phyloP scores from a whole-genome alignment of 768 basidiomycete genomes.

The Lactarius hengduanensis region DNA sequence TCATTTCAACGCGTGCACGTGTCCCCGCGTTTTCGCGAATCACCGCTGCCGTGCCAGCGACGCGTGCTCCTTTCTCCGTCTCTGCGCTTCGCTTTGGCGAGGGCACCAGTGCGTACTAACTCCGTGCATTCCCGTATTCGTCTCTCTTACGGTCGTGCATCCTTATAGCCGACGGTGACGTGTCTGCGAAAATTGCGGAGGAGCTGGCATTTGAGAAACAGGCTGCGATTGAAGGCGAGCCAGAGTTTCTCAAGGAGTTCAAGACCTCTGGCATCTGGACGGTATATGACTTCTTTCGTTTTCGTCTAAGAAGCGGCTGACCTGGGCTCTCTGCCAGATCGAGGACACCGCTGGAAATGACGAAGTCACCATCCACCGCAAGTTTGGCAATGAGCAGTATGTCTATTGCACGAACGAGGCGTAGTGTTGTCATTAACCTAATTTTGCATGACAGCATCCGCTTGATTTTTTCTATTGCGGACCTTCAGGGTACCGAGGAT shows the following conservation, averaged over 20 bases:
- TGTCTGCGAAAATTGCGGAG: constrained; percentile 71
- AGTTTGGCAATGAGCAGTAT: constrained; percentile 88
- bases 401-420: constrained; percentile 33
- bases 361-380: constrained; percentile 77
- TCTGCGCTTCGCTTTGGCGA: constrained; percentile 42
- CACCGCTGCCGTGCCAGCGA: constrained; percentile 27
- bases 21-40: constrained; percentile 30
- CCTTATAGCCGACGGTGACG: constrained; percentile 62
- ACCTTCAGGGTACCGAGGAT: constrained; percentile 57
- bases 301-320: neutral
- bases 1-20: constrained; percentile 31
- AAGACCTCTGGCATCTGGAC: constrained; percentile 73
- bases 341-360: constrained; percentile 70
- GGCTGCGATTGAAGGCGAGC: constrained; percentile 45
- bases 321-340: constrained; percentile 45
- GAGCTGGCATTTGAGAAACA: constrained; percentile 89
- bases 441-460: constrained; percentile 57
- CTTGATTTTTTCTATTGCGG: constrained; percentile 89
- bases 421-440: neutral
- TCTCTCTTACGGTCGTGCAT: neutral
- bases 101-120: constrained; percentile 43
- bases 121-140: neutral
- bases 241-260: constrained; percentile 80
- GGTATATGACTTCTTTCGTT: constrained; percentile 44
- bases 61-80: constrained; percentile 42